Percentiles rank a stretch among this genome's conserved stretches.
Conservation (phyloP, 2,329 filamentous ascomycete species). For the Epichloe baconii region DNA sequence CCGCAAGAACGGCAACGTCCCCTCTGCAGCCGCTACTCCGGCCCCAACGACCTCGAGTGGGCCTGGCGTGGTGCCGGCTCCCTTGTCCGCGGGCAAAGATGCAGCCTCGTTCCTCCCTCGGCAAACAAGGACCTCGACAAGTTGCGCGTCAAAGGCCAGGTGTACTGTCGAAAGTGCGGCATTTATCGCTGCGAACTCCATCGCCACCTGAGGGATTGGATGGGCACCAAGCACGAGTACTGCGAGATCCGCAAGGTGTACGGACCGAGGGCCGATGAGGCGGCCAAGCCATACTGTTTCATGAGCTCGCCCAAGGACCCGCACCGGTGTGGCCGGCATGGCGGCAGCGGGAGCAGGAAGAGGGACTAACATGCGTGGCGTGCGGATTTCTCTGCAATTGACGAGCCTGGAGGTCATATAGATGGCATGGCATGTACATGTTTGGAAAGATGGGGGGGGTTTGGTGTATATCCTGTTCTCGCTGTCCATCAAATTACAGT, state of each 20-base stretch:
- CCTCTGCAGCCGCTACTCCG: conserved; percentile 41
- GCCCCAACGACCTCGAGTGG: conserved; percentile 51
- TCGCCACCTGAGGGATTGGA: conserved; percentile 47
- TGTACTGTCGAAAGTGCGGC: conserved; percentile 50
- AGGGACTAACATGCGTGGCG: background rate
- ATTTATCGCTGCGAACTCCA: conserved; percentile 49
- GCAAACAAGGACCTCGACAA: conserved; percentile 24
- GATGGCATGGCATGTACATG: too few species aligned
- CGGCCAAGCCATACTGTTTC: conserved; percentile 40
- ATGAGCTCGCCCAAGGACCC: conserved; percentile 47
- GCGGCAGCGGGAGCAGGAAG: conserved; percentile 9
- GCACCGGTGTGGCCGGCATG: conserved; percentile 44
- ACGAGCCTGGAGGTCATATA: too few species aligned
- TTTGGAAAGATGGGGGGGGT: too few species aligned
- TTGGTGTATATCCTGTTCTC: too few species aligned
- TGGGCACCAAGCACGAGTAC: conserved; percentile 44
- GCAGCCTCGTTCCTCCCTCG: background rate
- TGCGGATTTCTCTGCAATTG: too few species aligned
- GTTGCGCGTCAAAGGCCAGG: conserved; percentile 42
- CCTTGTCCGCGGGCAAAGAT: conserved; percentile 19
- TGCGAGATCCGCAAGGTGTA: conserved; percentile 47
- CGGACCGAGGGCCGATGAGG: conserved; percentile 32
- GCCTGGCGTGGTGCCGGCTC: conserved; percentile 45
- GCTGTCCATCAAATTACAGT: too few species aligned
- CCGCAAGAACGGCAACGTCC: conserved; percentile 41